Evolutionary conservation across 352 stramenopile species (phyloP), one percentile per base, ranked within the genome.

Genomic region (Pythium monospermum): DNA sequence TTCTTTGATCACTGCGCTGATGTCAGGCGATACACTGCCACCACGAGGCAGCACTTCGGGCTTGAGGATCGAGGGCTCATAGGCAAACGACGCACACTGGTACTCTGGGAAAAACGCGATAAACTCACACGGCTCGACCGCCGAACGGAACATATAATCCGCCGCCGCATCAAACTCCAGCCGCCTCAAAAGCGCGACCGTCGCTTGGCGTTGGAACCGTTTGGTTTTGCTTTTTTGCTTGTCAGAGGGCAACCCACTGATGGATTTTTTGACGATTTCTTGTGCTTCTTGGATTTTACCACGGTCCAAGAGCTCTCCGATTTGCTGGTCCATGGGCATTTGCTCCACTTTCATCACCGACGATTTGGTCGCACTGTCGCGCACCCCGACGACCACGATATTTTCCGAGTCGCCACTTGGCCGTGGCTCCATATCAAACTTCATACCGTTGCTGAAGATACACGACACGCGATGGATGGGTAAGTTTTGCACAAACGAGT

Each of bases 381-480:
- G 70, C 15, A 88, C 66, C 8, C 81, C 83, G 6, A 88, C 76
- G 27, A 94, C 66, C 32, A 94, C 61, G 10, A 92, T 74, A 42
- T 94, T 83, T 47, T 94, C 83, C 3, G 63, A 70, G 42, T 94
- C 83, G 28, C 77, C 79, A 22, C 61, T 77, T 11, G 69, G 76
- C 19, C 83, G 70, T 2, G 83, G 83, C 23, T 92, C 81, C 83
- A 94, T 94, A 57, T 94, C 81, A 61, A 81, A 94, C 62, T 94
- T 94, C 83, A 94, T 94, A n/a, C 83, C 83, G 56, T 94, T 94
- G 37, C 73, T 71, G 59, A 94, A 94, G 57, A 94, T 89, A 19
- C 73, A 83, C 7, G 71, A 69, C 5, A 70, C 83, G 19, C 73
- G 68, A 22, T 70, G 65, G 7, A 94, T 61, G 12, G 81, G 61